These are phyloP conservation scores for Aspergillus sp. DNA, from an alignment of 2,329 filamentous ascomycete genomes.

Conservation along the genomic window DNA sequence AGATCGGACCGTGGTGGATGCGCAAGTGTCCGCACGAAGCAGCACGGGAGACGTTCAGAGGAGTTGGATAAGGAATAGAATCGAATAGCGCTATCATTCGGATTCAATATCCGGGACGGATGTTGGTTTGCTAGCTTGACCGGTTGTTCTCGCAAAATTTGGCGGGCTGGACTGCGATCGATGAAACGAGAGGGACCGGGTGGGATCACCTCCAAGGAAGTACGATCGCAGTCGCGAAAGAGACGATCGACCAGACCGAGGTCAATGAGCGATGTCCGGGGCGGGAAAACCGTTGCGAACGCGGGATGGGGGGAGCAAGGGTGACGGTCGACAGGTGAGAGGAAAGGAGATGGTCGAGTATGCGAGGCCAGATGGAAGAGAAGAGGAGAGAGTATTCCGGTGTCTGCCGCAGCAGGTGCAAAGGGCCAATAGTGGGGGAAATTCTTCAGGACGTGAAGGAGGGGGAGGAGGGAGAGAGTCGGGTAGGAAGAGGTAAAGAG, in stretches of 20 bases:
- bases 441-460: constrained; percentile 15
- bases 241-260: not conserved
- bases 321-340: not conserved
- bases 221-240: constrained; percentile 6
- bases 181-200: not conserved
- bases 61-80: not conserved
- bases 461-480: constrained; percentile 14
- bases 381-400: not conserved
- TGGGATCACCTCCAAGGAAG: not conserved
- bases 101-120: constrained; percentile 2
- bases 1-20: not conserved
- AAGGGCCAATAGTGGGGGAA: constrained; percentile 5
- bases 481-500: constrained; percentile 10
- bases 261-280: not conserved
- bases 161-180: constrained; percentile 1
- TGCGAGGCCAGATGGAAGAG: not conserved
- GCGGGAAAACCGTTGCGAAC: not conserved
- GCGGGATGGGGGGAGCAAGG: not conserved
- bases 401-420: not conserved
- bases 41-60: not conserved
- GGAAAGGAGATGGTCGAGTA: not conserved
- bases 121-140: not conserved
- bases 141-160: not conserved
- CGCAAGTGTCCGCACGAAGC: not conserved
- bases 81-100: constrained; percentile 11